Evolutionary conservation across 495 filamentous ascomycete genomes (phyloP), one percentile per base, ranked within the genome.

Genomic region (Talaromyces proteolyticus): DNA sequence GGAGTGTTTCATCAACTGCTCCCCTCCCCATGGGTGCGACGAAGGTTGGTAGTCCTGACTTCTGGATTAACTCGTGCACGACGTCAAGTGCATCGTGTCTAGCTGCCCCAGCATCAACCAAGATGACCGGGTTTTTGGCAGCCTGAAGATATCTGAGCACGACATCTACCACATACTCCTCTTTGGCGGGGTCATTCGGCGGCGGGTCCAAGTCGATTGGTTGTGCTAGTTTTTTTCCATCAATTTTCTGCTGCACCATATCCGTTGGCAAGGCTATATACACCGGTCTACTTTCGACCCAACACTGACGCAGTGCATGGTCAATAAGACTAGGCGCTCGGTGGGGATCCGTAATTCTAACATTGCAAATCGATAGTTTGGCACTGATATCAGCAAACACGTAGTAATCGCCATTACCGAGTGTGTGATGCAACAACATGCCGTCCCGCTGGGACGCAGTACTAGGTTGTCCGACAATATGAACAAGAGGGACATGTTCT

Each of bases 21-120:
- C 91, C 82, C 65, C 95, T 95, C 51, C 92, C 90, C 90, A 95
- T 94, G 1, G 91, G 91, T 0, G 89, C 82, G 16, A 93, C 88
- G 63, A 94, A 95, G 0, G 85, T 86, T 6, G 90, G 91, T 8
- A 96, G 66, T 7, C 80, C 72, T 1, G 89, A 88, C 59, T 82
- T 88, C 41, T 85, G 75, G 29, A 96, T 70, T n/a, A 97, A 70
- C 22, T 84, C 80, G 45, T 85, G 83, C 10, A 89, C 81, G 61
- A 95, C 91, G 0, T 82, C 71, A 6, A 93, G 66, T 10, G 84
- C 84, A 12, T 79, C 73, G 59, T 95, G 89, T 18, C 91, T 84
- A 59, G 91, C 84, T 5, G 91, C 87, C 60, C 91, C 95, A 16
- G 88, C 90, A 64, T 97, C 92, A 3, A 93, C 88, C 23, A 97